These are phyloP conservation scores for Penicillium arizonense DNA, from an alignment of 495 filamentous ascomycete species.

Conservation along the genomic window DNA sequence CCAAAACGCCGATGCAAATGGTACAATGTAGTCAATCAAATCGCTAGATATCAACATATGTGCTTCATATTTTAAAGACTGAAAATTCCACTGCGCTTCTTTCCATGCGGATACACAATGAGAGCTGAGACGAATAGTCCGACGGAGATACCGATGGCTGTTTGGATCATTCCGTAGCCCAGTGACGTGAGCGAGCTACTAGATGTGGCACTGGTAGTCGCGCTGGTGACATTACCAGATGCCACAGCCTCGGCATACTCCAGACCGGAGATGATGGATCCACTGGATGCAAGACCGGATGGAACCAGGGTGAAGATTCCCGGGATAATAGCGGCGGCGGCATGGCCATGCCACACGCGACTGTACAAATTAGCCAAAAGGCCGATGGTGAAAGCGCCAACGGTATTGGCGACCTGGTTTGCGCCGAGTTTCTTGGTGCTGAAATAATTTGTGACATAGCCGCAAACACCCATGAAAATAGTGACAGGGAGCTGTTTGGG, in stretches of 20 bases:
- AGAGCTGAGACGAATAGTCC: slow-evolving; percentile 79
- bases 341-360: slow-evolving; percentile 73
- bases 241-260: slow-evolving; percentile 69
- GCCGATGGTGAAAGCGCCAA: slow-evolving; percentile 82
- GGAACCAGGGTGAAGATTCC: slow-evolving; percentile 95
- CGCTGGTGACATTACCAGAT: slow-evolving; percentile 1
- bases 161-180: slow-evolving; percentile 77
- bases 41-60: background rate
- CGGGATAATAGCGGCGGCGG: slow-evolving; percentile 80
- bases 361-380: slow-evolving; percentile 83
- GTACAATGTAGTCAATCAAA: background rate
- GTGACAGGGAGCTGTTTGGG: slow-evolving; percentile 81
- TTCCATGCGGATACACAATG: slow-evolving; percentile 79
- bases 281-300: slow-evolving; percentile 75
- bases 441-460: slow-evolving; percentile 80
- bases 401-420: slow-evolving; percentile 76
- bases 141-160: slow-evolving; percentile 85
- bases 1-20: background rate
- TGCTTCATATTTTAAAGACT: slow-evolving; percentile 45
- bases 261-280: slow-evolving; percentile 76
- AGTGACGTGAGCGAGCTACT: slow-evolving; percentile 22
- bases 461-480: slow-evolving; percentile 70
- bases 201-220: slow-evolving; percentile 4
- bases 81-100: slow-evolving; percentile 80
- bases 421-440: slow-evolving; percentile 62